Evolutionary conservation across 768 basidiomycete species (phyloP), one percentile per base, ranked within the genome.

Genomic region (Mrakia frigida): DNA sequence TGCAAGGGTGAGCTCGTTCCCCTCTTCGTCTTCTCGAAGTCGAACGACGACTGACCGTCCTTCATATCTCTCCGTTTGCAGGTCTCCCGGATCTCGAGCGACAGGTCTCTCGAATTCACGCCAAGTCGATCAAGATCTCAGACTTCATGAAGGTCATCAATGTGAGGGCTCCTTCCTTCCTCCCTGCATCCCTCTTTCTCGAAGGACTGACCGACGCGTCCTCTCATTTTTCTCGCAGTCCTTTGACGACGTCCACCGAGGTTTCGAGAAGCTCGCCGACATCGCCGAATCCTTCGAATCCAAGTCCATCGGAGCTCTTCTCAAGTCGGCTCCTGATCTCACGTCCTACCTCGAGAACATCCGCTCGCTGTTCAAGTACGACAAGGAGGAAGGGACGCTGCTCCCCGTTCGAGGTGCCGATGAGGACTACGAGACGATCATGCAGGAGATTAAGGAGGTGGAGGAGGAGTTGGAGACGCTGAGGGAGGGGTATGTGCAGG

Each of bases 21-120:
- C 33, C 41, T 33, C 10, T 16, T 39, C 23, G n/a, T 18, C 3
- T 18, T 9, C 0, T 25, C 14, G 14, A 11, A n/a, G 37, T 28
- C 21, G 28, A 31, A 23, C 59, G 53, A 7, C 18, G 5, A n/a
- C 50, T 50, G 74, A 74, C 61, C 33, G 37, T 39, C 35, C 53
- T 50, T n/a, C 10, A n/a, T n/a, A n/a, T 41, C n/a, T 41, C 39
- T 67, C 31, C 33, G 35, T 25, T 60, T 1, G 18, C 28, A 60
- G 79, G 80, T 76, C 60, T 79, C 35, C 50, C 41, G 33, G 75
- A 77, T 53, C 87, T 96, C 13, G 93, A 98, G 82, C 92, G 97
- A 21, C 89, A 97, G 75, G 90, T 99, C 14, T 94, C 94, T 16
- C 90, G 97, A 52, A 91, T 98, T 74, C 97, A 98, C 81, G 95